These are phyloP conservation scores for Fraxinus ornus DNA, from an alignment of 305 asterid species.

Conservation along the genomic window DNA sequence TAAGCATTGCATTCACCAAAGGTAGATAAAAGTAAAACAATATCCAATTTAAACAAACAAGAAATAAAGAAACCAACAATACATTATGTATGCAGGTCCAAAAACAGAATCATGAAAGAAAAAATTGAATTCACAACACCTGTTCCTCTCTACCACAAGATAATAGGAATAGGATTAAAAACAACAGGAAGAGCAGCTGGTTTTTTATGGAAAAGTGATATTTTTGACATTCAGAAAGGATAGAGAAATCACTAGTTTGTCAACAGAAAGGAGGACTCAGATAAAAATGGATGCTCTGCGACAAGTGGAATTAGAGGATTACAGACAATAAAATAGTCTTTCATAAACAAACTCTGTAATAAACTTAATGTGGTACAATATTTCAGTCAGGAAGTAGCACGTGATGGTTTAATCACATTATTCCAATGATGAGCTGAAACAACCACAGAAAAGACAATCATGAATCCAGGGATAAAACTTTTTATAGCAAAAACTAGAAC, in stretches of 20 bases:
- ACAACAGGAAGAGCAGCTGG: not conserved
- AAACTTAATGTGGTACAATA: not conserved
- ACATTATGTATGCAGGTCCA: not conserved
- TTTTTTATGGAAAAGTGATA: not conserved
- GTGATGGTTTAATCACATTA: not conserved
- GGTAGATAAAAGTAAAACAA: not conserved
- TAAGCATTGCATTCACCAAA: not conserved
- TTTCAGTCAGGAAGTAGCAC: not conserved
- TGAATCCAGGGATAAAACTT: not conserved
- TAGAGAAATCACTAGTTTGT: not conserved
- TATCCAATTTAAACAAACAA: not conserved
- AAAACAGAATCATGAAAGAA: not conserved
- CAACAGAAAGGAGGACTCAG: not conserved
- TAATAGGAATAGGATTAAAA: not conserved
- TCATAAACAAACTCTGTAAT: not conserved
- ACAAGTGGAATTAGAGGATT: not conserved
- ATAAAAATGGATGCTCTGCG: not conserved
- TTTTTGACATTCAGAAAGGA: not conserved
- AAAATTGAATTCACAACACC: not conserved
- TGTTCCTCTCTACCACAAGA: not conserved
- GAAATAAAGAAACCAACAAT: not conserved
- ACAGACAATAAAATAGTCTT: not conserved
- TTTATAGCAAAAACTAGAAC: not conserved
- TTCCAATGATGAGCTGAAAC: not conserved
- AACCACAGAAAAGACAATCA: not conserved